A percentile compares a stretch with the other conserved stretches of the same genome.
Evolutionary conservation across 1,284 basidiomycete species (phyloP).

Genomic region (Gymnopus androsaceus): DNA sequence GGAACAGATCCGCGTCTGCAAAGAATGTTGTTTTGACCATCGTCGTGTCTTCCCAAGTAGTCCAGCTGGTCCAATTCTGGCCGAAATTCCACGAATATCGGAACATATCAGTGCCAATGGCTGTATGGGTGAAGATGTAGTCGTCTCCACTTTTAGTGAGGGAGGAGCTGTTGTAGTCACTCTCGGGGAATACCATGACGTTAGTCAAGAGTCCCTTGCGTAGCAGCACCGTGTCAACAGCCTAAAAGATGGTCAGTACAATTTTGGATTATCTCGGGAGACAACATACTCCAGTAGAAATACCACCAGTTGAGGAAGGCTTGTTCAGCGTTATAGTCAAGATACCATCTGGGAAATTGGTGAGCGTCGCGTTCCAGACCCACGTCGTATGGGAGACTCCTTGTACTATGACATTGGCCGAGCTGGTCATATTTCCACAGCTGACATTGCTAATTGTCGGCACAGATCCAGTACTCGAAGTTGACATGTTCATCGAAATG

Average conservation of each 20-base stretch:
- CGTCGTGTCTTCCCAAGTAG: constrained; percentile 72
- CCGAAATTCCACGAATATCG: constrained; percentile 87
- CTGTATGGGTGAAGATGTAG: constrained; percentile 79
- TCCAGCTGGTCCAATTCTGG: constrained; percentile 82
- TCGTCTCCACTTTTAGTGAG: constrained; percentile 62
- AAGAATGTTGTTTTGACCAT: constrained; percentile 63
- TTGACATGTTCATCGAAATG: constrained; percentile 67
- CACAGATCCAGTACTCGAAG: constrained; percentile 58
- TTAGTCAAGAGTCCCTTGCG: constrained; percentile 78
- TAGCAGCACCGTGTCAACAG: constrained; percentile 73
- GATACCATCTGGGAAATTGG: constrained; percentile 78
- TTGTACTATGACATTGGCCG: constrained; percentile 47
- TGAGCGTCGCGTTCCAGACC: constrained; percentile 73
- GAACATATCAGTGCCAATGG: constrained; percentile 84
- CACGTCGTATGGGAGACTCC: constrained; percentile 63
- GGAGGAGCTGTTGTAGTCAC: constrained; percentile 66
- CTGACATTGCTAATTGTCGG: constrained; percentile 54
- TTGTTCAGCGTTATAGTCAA: constrained; percentile 71
- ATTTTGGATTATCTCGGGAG: constrained; percentile 7
- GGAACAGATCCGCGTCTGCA: constrained; percentile 60
- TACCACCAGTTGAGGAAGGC: constrained; percentile 46
- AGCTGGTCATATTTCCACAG: constrained; percentile 49
- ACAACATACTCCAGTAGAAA: constrained; percentile 56
- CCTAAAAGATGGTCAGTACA: constrained; percentile 38
- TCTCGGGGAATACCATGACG: constrained; percentile 79